These are phyloP conservation scores for Mucor sp. DNA, from an alignment of 371 early-diverging fungal species.

Conservation along the genomic window DNA sequence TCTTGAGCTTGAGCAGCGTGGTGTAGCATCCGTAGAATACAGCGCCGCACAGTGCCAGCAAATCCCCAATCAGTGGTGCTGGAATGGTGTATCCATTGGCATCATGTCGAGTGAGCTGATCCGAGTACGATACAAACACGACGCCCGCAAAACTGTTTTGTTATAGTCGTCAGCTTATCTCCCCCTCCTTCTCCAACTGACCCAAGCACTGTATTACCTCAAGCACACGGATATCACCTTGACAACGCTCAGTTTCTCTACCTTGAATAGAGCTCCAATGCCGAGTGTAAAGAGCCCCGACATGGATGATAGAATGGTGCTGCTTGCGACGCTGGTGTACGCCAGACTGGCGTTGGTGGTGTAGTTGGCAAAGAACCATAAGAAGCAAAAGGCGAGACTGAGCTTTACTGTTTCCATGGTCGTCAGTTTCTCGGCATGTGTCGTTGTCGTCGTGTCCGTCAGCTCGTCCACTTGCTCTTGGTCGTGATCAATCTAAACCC, in stretches of 20 bases:
- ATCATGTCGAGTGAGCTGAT: constrained; percentile 22
- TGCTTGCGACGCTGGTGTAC: constrained; percentile 72
- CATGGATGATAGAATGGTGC: constrained; percentile 72
- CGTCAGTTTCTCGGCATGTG: constrained; percentile 4
- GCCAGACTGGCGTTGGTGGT: constrained; percentile 70
- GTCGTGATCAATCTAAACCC: neutral
- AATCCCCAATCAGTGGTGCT: constrained; percentile 63
- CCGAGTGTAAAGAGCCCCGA: constrained; percentile 77
- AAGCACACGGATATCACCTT: constrained; percentile 62
- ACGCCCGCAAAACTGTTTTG: constrained; percentile 56
- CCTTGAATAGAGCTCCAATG: constrained; percentile 66
- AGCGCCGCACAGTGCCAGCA: constrained; percentile 73
- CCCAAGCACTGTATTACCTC: constrained; percentile 36
- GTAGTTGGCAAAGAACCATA: constrained; percentile 78
- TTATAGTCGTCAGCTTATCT: no score
- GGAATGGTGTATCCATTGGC: constrained; percentile 3
- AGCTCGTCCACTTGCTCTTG: neutral
- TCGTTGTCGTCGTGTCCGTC: neutral
- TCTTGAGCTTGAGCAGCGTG: constrained; percentile 68
- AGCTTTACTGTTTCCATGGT: constrained; percentile 56
- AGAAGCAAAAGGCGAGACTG: constrained; percentile 64
- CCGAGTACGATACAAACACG: constrained; percentile 56
- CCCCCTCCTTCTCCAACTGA: no score
- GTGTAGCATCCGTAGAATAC: constrained; percentile 83
- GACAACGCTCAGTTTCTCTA: constrained; percentile 59